Evolutionary conservation across 2,329 filamentous ascomycete genomes (phyloP).

Genomic region (Neofusicoccum cordaticola): DNA sequence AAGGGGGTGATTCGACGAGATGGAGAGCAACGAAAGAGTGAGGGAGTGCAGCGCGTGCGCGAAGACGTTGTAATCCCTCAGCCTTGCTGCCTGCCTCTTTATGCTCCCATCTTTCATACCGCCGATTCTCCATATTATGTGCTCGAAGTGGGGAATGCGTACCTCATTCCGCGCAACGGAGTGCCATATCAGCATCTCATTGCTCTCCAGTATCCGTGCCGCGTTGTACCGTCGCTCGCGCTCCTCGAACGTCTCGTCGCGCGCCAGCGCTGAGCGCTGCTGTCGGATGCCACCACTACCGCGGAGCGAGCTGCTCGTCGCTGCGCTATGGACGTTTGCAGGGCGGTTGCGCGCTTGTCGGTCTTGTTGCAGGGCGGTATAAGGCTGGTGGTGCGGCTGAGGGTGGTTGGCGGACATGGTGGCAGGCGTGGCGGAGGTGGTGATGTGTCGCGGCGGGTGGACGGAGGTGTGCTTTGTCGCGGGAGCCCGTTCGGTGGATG

Average conservation of each 20-base stretch:
- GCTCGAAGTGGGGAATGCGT: not conserved
- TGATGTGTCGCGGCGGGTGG: not conserved
- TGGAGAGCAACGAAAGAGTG: no score
- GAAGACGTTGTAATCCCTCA: no score
- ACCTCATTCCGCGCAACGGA: slow-evolving; percentile 34
- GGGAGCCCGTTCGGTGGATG: no score
- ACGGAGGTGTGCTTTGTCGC: no score
- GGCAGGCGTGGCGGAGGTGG: not conserved
- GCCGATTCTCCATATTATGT: no score
- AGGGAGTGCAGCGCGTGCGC: no score
- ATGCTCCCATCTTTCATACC: no score
- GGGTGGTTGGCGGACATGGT: not conserved
- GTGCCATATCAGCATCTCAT: slow-evolving; percentile 38
- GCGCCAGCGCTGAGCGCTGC: not conserved
- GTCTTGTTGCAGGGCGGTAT: slow-evolving; percentile 27
- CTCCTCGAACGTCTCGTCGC: slow-evolving; percentile 28
- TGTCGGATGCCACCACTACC: not conserved
- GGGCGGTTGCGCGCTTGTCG: slow-evolving; percentile 27
- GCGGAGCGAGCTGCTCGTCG: not conserved
- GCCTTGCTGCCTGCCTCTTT: no score
- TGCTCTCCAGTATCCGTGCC: slow-evolving; percentile 31
- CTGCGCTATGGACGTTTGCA: slow-evolving; percentile 13
- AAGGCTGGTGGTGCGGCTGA: not conserved
- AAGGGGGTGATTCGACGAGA: no score
- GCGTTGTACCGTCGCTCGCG: slow-evolving; percentile 31